phyloP scores from a whole-genome alignment of 2,329 filamentous ascomycete species.

The Alternaria dauci region DNA sequence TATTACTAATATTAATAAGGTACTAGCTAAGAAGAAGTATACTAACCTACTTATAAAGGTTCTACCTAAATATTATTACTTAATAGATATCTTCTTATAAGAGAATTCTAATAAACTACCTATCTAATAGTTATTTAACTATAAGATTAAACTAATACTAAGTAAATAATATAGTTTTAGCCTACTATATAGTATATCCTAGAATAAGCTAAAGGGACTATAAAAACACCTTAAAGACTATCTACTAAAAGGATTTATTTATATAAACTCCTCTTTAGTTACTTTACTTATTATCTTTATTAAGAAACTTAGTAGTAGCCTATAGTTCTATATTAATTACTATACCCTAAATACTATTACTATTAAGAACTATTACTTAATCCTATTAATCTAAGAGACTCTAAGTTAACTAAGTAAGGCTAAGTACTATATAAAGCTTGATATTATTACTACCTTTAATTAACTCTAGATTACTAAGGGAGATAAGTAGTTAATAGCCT shows the following conservation, averaged over 20 bases:
- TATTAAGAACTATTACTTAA: no score
- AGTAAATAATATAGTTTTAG: background rate
- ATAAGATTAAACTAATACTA: no score
- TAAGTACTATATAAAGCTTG: slow-evolving; percentile 7
- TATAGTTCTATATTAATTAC: no score
- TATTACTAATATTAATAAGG: background rate
- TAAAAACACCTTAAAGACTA: background rate
- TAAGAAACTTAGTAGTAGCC: slow-evolving; percentile 3
- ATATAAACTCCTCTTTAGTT: background rate
- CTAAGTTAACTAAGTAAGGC: background rate
- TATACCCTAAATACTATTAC: no score
- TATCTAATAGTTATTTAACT: no score
- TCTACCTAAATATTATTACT: no score
- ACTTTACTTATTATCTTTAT: background rate
- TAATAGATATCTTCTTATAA: no score
- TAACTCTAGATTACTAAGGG: background rate
- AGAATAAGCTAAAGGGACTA: background rate
- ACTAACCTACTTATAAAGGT: no score
- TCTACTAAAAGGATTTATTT: background rate
- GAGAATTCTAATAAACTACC: no score
- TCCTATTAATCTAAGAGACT: no score
- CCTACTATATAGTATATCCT: background rate
- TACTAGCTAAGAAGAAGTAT: background rate
- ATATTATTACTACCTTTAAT: slow-evolving; percentile 2
- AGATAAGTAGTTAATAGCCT: background rate